Evolutionary conservation across 2,329 filamentous ascomycete genomes (phyloP), one percentile per base, ranked within the genome.

Genomic region (Microsporum audouinii): DNA sequence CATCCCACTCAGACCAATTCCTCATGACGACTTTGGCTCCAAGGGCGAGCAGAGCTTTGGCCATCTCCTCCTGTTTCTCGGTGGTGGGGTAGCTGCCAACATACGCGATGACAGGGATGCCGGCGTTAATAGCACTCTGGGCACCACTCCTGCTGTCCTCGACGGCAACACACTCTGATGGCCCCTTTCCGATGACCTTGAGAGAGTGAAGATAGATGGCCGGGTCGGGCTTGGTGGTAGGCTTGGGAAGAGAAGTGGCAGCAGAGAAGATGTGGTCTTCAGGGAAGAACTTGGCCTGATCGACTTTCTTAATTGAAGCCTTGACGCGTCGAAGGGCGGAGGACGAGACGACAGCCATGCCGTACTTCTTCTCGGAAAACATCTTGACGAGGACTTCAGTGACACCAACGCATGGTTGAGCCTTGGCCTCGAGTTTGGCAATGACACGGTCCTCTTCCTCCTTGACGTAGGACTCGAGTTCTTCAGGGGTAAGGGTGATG

Each of bases 101-200:
- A 74, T 96, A 96, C 60, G 86, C 91, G 68, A 96, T 85, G 65
- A 88, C 85, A 64, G 84, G 87, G 70, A 96, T 94, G 57, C 84
- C 84, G 17, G 91, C 91, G 63, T 88, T 82, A 69, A 86, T 84
- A 62, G 85, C 87, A 66, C 88, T 89, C 62, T 88, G 82, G 49
- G 88, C 88, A 64, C 91, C 91, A 67, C 86, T 90, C 82, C 88
- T 89, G 80, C 86, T 89, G 79, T 96, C 91, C 80, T 96, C 91
- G 62, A 96, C 83, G 29, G 91, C 88, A 36, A 96, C 80, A 66
- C 83, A 85, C 79, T 95, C 86, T 55, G 78, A 78, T 1, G 89
- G 78, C 68, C 81, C 83, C 76, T 87, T 87, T 64, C 86, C 87
- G 58, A 95, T 80, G 71, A 83, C 77, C 75, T 90, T 77, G 71